Evolutionary conservation across 1,139 yeast species (phyloP).

Genomic region (Zygotorulaspora mrakii): DNA sequence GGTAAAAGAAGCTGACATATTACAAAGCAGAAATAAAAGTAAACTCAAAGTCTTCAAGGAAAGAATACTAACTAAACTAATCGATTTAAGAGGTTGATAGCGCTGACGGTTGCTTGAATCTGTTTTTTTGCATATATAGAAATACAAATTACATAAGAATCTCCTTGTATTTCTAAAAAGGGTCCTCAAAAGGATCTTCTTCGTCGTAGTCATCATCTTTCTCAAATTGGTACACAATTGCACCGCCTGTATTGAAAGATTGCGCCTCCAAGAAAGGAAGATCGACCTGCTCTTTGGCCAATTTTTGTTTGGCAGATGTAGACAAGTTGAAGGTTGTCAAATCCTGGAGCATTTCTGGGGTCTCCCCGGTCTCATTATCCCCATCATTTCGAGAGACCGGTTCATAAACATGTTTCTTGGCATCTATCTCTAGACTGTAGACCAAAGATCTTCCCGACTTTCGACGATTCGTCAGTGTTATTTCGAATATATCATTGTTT

Average conservation of each 20-base stretch:
- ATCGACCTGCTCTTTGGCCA: conserved; percentile 79
- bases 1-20: conserved; percentile 63
- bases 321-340: conserved; percentile 84
- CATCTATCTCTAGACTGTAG: conserved; percentile 53
- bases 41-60: conserved; percentile 17
- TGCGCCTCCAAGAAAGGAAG: conserved; percentile 90
- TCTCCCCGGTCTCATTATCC: conserved; percentile 38
- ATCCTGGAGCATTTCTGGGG: conserved; percentile 52
- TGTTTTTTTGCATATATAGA: conserved; percentile 1
- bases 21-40: conserved; percentile 20
- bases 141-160: conserved; percentile 1
- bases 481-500: conserved; percentile 47
- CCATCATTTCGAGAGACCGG: conserved; percentile 36
- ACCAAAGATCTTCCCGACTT: conserved; percentile 77
- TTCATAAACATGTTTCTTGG: conserved; percentile 49
- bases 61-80: conserved; percentile 14
- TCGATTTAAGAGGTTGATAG: conserved; percentile 3
- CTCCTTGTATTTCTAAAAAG: conserved; percentile 47
- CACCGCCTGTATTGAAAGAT: conserved; percentile 73
- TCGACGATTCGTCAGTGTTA: conserved; percentile 62
- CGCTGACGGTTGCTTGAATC: too few relatives aligned
- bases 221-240: conserved; percentile 89
- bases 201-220: conserved; percentile 88
- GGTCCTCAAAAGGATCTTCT: conserved; percentile 96
- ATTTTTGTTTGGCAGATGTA: conserved; percentile 68